These are phyloP conservation scores for Prunus mongolica DNA, from an alignment of 306 rosid species.

Conservation along the genomic window DNA sequence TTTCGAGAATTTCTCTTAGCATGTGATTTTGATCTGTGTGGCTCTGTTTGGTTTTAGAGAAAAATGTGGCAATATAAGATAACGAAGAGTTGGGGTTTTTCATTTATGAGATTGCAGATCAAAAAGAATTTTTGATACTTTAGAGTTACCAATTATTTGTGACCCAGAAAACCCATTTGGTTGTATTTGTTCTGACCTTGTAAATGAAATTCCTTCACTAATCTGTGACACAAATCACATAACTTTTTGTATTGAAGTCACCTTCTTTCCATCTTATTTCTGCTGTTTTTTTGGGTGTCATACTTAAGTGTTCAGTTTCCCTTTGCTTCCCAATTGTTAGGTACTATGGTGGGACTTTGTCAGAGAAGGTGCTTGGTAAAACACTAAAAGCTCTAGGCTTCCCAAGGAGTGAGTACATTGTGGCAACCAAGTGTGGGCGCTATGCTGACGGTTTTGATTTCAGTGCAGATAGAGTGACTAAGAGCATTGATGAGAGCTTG, in stretches of 20 bases:
- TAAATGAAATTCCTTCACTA: neutral
- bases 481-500: conserved; percentile 90
- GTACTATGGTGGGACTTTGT: conserved; percentile 76
- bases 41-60: conserved; percentile 8
- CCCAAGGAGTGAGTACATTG: conserved; percentile 71
- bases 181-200: neutral
- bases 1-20: neutral
- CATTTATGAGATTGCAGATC: neutral
- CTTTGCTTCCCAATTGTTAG: conserved; percentile 25
- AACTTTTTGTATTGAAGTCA: neutral
- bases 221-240: neutral
- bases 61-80: neutral
- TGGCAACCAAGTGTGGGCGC: conserved; percentile 87
- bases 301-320: neutral
- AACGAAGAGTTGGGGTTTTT: neutral
- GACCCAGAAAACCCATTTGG: neutral
- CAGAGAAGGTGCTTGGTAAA: conserved; percentile 81
- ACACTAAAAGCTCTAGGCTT: conserved; percentile 65
- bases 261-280: neutral
- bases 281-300: neutral
- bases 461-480: conserved; percentile 78
- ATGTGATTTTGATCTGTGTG: neutral
- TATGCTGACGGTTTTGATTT: conserved; percentile 83
- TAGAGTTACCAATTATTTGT: neutral
- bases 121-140: neutral